Evolutionary conservation across 495 filamentous ascomycete genomes (phyloP), one percentile per base, ranked within the genome.

Genomic region (Chaetomidium leptoderma): DNA sequence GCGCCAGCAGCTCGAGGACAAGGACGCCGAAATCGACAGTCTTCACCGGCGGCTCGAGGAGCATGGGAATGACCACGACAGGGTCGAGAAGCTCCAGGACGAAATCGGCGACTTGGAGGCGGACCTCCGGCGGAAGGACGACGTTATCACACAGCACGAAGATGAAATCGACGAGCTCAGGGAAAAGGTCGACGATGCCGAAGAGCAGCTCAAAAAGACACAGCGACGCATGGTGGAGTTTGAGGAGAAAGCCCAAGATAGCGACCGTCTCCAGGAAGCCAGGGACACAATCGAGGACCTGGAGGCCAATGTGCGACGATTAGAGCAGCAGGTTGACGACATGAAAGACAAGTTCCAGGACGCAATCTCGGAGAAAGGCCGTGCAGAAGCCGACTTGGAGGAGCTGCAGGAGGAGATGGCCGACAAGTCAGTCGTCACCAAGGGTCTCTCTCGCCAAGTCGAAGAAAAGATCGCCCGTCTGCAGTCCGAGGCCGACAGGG

Each of bases 341-440:
- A 78, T 80, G 59, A 83, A 82, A 51, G 77, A 83, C 2, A 80
- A 86, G 50, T 71, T 85, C 11, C 76, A 88, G 48, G 74, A 81
- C 30, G 86, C 87, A n/a, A 54, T 82, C n/a, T 68, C 78, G 21
- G 80, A 85, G 47, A 88, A 86, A 55, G 74, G 74, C 29, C 74
- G 75, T n/a, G 78, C 78, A 17, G 75, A 83, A 63, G 74, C 74
- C 23, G 78, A 85, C 52, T 67, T 87, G 4, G 80, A 85, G 53
- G 77, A 91, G 67, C 70, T 93, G 19, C 86, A 86, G 48, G 85
- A 89, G 44, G 88, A 92, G 61, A 83, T 91, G 77, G 78, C 85
- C 8, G 85, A 91, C 67, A 91, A 89, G 66, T 90, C 87, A 0
- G 79, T 91, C 53, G 85, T 81, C 23, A 86, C 86, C 27, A 91